Conservation (phyloP, 805 yeast species). For the Kazachstania viticola region DNA sequence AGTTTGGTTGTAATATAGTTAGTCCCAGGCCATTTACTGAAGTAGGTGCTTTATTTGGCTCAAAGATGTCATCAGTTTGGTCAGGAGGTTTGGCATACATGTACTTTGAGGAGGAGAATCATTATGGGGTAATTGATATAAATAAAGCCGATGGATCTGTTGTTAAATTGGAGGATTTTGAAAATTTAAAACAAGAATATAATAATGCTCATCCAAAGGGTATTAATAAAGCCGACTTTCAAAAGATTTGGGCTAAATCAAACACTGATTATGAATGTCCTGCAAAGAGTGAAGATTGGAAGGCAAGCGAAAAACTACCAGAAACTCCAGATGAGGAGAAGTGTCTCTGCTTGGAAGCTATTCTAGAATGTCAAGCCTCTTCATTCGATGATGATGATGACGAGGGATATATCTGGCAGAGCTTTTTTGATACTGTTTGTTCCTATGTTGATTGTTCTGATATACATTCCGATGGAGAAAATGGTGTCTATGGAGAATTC, state of each 20-base stretch:
- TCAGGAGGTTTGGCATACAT: slow-evolving; percentile 79
- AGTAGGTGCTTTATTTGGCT: slow-evolving; percentile 50
- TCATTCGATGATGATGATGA: slow-evolving; percentile 33
- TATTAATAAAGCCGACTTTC: slow-evolving; percentile 11
- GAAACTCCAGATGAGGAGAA: slow-evolving; percentile 52
- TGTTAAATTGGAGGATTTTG: slow-evolving; percentile 47
- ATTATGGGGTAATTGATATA: slow-evolving; percentile 58
- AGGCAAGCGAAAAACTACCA: slow-evolving; percentile 49
- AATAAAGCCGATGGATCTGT: slow-evolving; percentile 31
- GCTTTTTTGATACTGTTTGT: slow-evolving; percentile 51
- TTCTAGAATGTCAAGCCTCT: slow-evolving; percentile 45
- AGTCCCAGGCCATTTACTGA: slow-evolving; percentile 65
- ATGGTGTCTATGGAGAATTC: slow-evolving; percentile 53
- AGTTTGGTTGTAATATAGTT: slow-evolving; percentile 64
- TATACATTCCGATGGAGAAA: slow-evolving; percentile 44
- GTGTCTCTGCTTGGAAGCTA: slow-evolving; percentile 49
- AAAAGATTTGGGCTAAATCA: slow-evolving; percentile 17
- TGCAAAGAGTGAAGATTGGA: slow-evolving; percentile 33
- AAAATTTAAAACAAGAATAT: slow-evolving; percentile 43
- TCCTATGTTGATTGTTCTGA: slow-evolving; percentile 45
- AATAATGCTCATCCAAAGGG: slow-evolving; percentile 36
- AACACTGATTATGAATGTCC: slow-evolving; percentile 32
- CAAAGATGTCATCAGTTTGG: slow-evolving; percentile 68
- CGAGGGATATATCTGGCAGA: slow-evolving; percentile 41
- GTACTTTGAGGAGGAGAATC: slow-evolving; percentile 69